Conservation (phyloP, 2,329 filamentous ascomycete genomes). For the Fusarium hostae region DNA sequence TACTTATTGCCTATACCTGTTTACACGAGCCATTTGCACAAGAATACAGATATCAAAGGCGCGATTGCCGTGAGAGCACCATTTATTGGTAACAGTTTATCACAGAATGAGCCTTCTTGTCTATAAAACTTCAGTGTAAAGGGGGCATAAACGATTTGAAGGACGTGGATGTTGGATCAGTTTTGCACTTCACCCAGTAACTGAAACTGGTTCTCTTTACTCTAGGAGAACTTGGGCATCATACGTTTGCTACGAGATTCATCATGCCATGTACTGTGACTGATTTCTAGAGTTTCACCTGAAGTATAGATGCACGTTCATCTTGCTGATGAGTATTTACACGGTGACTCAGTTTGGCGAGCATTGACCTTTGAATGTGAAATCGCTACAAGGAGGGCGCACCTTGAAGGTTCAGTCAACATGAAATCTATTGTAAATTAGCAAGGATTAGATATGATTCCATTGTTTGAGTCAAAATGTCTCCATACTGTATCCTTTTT, state of each 20-base stretch:
- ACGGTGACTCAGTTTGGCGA: not conserved
- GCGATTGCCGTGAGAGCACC: fast-evolving
- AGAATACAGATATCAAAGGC: too few relatives aligned
- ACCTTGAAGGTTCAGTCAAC: not conserved
- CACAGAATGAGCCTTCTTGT: not conserved
- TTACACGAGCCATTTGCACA: not conserved
- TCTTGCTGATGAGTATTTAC: not conserved
- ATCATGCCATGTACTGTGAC: not conserved
- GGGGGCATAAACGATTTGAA: not conserved
- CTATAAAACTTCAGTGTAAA: not conserved
- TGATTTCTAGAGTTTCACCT: fast-evolving
- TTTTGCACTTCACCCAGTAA: not conserved
- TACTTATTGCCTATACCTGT: not conserved
- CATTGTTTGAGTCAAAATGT: slow-evolving; percentile 13
- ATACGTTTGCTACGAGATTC: not conserved
- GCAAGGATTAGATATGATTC: slow-evolving; percentile 10
- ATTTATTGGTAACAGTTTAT: not conserved
- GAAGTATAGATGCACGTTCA: not conserved
- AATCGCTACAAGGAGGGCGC: not conserved
- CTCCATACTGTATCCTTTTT: slow-evolving; percentile 1
- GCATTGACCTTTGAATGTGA: not conserved
- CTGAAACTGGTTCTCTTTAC: too few relatives aligned
- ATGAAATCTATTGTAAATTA: not conserved
- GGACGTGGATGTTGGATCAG: not conserved
- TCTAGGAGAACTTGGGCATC: not conserved